Conservation (phyloP, 169 alveolate genomes). For the Cryptosporidium ubiquitum region DNA sequence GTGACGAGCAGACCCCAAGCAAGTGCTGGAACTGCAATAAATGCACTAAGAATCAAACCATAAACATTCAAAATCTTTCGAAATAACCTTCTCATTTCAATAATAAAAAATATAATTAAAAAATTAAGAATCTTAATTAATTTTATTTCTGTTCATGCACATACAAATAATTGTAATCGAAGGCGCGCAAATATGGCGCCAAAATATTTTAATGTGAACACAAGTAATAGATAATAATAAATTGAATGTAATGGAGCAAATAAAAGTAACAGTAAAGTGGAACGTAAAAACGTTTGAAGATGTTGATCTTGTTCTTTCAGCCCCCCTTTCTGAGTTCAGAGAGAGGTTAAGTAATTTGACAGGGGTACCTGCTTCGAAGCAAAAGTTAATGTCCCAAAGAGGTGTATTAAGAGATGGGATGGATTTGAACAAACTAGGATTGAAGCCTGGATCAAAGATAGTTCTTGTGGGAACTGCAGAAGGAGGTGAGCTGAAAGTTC, state of each 20-base stretch:
- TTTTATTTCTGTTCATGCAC: not conserved
- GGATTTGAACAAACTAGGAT: conserved; percentile 82
- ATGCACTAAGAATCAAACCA: conserved; percentile 13
- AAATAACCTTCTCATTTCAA: not conserved
- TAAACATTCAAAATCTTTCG: not conserved
- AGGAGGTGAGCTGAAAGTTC: conserved; percentile 81
- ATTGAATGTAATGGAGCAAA: conserved; percentile 20
- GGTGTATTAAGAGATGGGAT: conserved; percentile 86
- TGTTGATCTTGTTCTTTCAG: conserved; percentile 70
- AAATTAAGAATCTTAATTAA: not conserved
- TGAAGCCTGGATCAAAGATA: conserved; percentile 84
- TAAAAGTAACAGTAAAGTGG: conserved; percentile 79
- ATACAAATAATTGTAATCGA: not conserved
- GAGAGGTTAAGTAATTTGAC: conserved; percentile 84
- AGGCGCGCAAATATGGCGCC: conserved; percentile 30
- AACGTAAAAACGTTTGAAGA: conserved; percentile 74
- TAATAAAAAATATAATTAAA: not conserved
- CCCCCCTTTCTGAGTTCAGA: conserved; percentile 71
- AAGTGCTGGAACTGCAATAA: conserved; percentile 21
- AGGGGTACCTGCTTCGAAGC: conserved; percentile 92
- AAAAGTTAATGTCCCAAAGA: conserved; percentile 89
- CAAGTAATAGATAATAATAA: not conserved
- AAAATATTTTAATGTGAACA: not conserved
- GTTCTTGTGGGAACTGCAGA: conserved; percentile 94
- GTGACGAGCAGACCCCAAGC: conserved; percentile 45